Evolutionary conservation across 2,329 filamentous ascomycete species (phyloP).

Genomic region (Zymoseptoria tritici): DNA sequence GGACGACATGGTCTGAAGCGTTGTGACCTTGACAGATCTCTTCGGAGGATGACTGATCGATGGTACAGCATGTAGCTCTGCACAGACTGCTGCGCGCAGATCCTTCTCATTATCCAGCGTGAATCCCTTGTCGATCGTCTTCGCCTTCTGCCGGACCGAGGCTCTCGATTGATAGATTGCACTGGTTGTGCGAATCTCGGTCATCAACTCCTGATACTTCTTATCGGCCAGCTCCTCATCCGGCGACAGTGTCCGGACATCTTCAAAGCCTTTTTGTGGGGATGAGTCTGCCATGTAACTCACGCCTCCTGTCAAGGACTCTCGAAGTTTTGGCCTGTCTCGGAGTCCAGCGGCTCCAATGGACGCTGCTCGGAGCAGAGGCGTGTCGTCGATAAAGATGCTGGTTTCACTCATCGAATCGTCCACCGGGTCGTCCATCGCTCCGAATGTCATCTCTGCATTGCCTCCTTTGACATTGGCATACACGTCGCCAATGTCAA

Average conservation of each 20-base stretch:
- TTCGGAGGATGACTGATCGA: conserved; percentile 45
- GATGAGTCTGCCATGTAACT: conserved; percentile 31
- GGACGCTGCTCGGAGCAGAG: conserved; percentile 40
- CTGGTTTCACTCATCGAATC: conserved; percentile 33
- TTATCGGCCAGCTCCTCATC: conserved; percentile 39
- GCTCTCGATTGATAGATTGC: conserved; percentile 32
- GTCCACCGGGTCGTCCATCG: conserved; percentile 29
- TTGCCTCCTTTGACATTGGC: conserved; percentile 49
- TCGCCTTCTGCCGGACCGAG: conserved; percentile 22
- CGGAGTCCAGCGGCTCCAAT: conserved; percentile 20
- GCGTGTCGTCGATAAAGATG: conserved; percentile 39
- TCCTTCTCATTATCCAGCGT: conserved; percentile 36
- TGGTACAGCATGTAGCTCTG: conserved; percentile 41
- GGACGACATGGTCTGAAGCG: conserved; percentile 38
- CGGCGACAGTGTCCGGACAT: conserved; percentile 38
- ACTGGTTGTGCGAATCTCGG: conserved; percentile 35
- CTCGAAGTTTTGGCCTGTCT: conserved; percentile 17
- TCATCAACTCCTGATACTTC: conserved; percentile 38
- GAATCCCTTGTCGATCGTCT: conserved; percentile 27
- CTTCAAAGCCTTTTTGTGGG: conserved; percentile 32
- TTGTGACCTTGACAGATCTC: conserved; percentile 43
- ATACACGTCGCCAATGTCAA: conserved; percentile 47
- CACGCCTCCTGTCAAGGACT: conserved; percentile 34
- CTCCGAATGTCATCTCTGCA: conserved; percentile 44
- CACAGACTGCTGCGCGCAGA: conserved; percentile 44